These are phyloP conservation scores for Candida broadrunensis DNA, from an alignment of 805 yeast species.

Conservation along the genomic window DNA sequence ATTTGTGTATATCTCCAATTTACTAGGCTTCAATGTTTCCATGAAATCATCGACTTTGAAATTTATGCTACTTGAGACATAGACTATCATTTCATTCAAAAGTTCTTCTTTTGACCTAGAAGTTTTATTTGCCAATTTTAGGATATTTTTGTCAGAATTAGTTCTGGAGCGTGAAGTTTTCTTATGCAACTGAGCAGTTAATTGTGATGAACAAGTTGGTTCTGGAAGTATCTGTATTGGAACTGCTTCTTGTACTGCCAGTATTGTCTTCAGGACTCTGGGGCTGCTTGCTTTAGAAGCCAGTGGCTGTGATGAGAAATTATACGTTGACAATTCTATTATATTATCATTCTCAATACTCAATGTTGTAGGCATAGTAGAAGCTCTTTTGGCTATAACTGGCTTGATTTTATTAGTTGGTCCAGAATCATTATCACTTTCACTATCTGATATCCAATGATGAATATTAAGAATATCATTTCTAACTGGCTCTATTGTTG, in stretches of 20 bases:
- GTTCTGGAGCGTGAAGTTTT: neutral
- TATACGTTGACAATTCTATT: neutral
- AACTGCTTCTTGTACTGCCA: neutral
- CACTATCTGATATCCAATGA: constrained; percentile 23
- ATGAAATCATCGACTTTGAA: constrained; percentile 23
- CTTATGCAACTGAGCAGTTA: neutral
- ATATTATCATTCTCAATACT: neutral
- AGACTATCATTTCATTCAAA: constrained; percentile 47
- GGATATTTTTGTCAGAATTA: neutral
- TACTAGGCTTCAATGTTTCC: constrained; percentile 16
- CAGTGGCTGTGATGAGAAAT: neutral
- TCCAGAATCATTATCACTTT: constrained; percentile 5
- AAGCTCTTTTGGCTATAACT: neutral
- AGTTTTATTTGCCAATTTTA: constrained; percentile 32
- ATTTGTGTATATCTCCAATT: constrained; percentile 14
- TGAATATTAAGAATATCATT: constrained; percentile 12
- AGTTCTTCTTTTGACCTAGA: constrained; percentile 49
- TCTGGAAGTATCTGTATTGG: constrained; percentile 3
- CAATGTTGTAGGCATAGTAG: neutral
- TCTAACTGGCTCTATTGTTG: neutral
- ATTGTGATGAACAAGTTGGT: neutral
- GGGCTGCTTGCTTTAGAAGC: neutral
- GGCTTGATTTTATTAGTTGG: neutral
- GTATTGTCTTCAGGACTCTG: neutral
- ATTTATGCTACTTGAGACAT: constrained; percentile 31